phyloP scores from a whole-genome alignment of 768 basidiomycete genomes.

The Fomitopsis serialis region DNA sequence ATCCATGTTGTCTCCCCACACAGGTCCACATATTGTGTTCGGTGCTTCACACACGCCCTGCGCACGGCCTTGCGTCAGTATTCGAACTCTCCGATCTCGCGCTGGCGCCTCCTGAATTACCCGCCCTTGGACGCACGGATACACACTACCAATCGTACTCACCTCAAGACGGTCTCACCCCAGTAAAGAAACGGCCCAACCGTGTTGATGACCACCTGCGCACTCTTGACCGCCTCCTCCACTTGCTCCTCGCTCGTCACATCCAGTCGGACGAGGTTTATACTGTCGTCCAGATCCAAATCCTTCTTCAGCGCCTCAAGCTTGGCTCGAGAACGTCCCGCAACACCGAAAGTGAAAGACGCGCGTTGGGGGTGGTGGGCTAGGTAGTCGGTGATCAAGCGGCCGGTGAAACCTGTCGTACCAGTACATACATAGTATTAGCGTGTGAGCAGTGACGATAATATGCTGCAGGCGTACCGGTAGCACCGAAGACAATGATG shows the following conservation, averaged over 20 bases:
- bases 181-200: conserved; percentile 72
- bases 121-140: too few species aligned
- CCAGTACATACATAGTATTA: neutral
- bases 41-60: conserved; percentile 68
- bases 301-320: conserved; percentile 48
- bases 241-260: conserved; percentile 49
- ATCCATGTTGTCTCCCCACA: conserved; percentile 72
- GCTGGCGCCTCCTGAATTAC: too few species aligned
- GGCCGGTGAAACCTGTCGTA: conserved; percentile 57
- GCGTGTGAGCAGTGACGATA: neutral
- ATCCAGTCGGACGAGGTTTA: conserved; percentile 47
- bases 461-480: conserved; percentile 33
- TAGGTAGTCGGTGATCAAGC: conserved; percentile 65
- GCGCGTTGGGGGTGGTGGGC: conserved; percentile 51
- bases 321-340: conserved; percentile 62
- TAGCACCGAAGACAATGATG: conserved; percentile 69
- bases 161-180: conserved; percentile 71
- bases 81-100: too few species aligned
- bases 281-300: conserved; percentile 39
- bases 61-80: too few species aligned
- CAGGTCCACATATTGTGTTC: conserved; percentile 83
- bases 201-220: conserved; percentile 69
- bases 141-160: conserved; percentile 19
- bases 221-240: conserved; percentile 48
- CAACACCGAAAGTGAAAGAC: conserved; percentile 62